Evolutionary conservation across 148 eudicot species (phyloP).

Genomic region (Oxyria digyna): DNA sequence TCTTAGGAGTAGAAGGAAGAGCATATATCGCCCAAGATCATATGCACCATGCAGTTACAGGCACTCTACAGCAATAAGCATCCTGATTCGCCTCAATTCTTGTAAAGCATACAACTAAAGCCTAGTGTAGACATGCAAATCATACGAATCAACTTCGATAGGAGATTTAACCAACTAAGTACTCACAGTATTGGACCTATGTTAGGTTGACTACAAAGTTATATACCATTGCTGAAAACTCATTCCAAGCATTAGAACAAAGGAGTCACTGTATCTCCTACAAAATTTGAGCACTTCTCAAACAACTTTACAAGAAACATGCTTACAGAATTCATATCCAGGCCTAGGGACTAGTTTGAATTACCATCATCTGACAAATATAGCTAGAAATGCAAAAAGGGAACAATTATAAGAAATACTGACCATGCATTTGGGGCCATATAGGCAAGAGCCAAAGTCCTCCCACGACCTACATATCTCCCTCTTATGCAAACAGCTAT

Average conservation of each 20-base stretch:
- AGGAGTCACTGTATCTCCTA: background rate
- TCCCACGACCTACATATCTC: conserved; percentile 25
- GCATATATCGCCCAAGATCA: background rate
- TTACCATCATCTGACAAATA: background rate
- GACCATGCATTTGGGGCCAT: conserved; percentile 37
- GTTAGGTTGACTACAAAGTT: background rate
- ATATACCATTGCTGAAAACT: background rate
- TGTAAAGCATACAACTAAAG: conserved; percentile 2
- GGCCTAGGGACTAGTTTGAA: background rate
- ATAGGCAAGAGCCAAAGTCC: conserved; percentile 22
- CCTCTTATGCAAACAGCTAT: too few species aligned
- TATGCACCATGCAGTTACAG: background rate
- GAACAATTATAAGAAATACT: conserved; percentile 2
- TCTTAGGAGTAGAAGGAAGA: background rate
- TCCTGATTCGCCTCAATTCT: background rate
- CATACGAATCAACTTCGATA: too few species aligned
- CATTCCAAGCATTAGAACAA: background rate
- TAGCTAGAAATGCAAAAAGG: background rate
- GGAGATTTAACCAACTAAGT: too few species aligned
- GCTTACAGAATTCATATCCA: background rate
- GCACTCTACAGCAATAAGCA: background rate
- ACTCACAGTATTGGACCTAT: too few species aligned
- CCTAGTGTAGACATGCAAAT: background rate
- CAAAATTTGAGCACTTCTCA: background rate
- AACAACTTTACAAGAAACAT: background rate